Evolutionary conservation across 2,329 filamentous ascomycete species (phyloP).

Genomic region (Colletotrichum horii): DNA sequence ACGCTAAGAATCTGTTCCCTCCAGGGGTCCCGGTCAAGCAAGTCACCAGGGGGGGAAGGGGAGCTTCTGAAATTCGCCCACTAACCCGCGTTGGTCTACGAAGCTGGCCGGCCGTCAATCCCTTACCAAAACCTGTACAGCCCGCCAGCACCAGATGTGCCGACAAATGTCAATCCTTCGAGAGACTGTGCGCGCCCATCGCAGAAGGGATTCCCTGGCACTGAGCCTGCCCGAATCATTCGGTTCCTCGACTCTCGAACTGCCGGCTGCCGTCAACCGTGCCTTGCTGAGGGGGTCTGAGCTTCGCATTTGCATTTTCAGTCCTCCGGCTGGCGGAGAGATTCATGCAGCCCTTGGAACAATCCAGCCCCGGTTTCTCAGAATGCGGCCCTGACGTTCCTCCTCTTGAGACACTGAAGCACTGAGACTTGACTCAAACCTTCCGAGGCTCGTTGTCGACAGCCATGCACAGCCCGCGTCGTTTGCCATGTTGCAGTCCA

Average conservation of each 20-base stretch:
- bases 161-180: slow-evolving; percentile 1
- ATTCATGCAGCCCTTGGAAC: not conserved
- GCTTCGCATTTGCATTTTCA: not conserved
- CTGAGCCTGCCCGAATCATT: not conserved
- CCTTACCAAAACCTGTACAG: not conserved
- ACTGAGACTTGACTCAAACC: not conserved
- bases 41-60: not conserved
- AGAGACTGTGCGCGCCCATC: slow-evolving; percentile 2
- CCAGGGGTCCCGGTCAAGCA: not conserved
- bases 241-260: slow-evolving; percentile 7
- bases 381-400: not conserved
- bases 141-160: not conserved
- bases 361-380: not conserved
- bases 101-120: not conserved
- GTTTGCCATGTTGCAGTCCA: slow-evolving; percentile 1
- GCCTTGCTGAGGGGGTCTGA: not conserved
- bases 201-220: not conserved
- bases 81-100: not conserved
- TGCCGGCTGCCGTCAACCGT: slow-evolving; percentile 5
- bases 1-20: not conserved
- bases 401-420: not conserved
- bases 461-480: not conserved
- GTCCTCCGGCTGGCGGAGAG: not conserved
- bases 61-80: not conserved
- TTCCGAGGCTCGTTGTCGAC: not conserved